Conservation (phyloP, 257 asterid genomes). For the Oldenlandia corymbosa region DNA sequence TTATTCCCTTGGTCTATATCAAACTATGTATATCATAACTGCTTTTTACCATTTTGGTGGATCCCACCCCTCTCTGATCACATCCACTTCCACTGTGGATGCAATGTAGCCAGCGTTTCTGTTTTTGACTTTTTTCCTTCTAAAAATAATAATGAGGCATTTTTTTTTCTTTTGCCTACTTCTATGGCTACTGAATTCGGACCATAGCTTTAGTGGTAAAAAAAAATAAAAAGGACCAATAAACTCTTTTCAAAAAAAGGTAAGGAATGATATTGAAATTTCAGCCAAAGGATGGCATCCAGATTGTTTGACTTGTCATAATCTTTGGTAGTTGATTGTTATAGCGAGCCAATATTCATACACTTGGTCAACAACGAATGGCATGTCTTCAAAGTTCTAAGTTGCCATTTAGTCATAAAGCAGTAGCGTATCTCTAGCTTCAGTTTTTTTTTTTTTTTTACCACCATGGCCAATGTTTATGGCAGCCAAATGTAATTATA, state of each 20-base stretch:
- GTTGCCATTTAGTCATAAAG: too few relatives aligned
- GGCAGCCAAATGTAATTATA: neutral
- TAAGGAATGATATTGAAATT: neutral
- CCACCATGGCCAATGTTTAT: neutral
- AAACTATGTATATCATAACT: constrained; percentile 3
- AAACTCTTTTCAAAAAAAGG: too few relatives aligned
- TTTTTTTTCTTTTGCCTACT: neutral
- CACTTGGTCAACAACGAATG: neutral
- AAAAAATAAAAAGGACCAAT: too few relatives aligned
- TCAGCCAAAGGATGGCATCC: neutral
- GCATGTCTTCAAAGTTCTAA: neutral
- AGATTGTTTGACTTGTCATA: constrained; percentile 1
- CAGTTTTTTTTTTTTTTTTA: too few relatives aligned
- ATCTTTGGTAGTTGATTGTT: neutral
- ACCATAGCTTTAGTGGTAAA: neutral
- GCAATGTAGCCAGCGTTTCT: neutral
- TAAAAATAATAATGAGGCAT: neutral
- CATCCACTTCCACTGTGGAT: too few relatives aligned
- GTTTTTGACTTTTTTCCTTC: neutral
- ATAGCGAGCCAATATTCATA: constrained; percentile 2
- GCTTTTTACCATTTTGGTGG: neutral
- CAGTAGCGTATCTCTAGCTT: too few relatives aligned
- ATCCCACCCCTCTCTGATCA: neutral
- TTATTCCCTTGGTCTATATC: constrained; percentile 22
- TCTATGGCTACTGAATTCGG: neutral